Evolutionary conservation across 176 grass and related monocot species (phyloP).

Genomic region (Dendrocalamus sinicus): DNA sequence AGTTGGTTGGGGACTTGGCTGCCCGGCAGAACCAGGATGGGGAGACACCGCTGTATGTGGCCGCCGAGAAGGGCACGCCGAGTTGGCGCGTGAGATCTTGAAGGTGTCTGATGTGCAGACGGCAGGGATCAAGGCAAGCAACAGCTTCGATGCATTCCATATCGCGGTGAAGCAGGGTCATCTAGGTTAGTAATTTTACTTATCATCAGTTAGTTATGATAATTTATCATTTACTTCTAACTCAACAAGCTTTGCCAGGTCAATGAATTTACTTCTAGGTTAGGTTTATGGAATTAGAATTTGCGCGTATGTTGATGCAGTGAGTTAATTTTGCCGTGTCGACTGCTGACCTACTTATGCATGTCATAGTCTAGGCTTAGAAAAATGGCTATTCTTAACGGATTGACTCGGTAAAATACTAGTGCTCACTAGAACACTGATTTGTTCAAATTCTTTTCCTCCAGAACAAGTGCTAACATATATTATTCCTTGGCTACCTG

Average conservation of each 20-base stretch:
- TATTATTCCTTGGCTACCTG: background rate
- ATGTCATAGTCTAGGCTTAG: conserved; percentile 3
- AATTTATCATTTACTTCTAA: background rate
- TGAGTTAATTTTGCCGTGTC: background rate
- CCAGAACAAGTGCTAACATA: background rate
- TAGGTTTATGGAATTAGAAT: conserved; percentile 18
- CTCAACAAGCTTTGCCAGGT: background rate
- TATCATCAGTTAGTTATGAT: background rate
- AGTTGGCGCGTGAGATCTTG: conserved; percentile 76
- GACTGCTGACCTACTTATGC: conserved; percentile 21
- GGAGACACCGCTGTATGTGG: conserved; percentile 80
- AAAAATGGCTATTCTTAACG: conserved; percentile 11
- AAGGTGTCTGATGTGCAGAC: conserved; percentile 71
- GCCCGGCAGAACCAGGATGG: conserved; percentile 83
- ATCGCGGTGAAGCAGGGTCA: conserved; percentile 87
- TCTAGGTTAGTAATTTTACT: conserved; percentile 55
- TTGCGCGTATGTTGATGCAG: conserved; percentile 1
- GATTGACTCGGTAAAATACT: conserved; percentile 18
- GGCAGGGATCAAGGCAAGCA: conserved; percentile 76
- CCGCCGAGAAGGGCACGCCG: conserved; percentile 75
- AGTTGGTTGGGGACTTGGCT: conserved; percentile 51
- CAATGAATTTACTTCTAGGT: conserved; percentile 32
- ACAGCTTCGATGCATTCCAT: conserved; percentile 88
- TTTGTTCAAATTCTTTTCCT: background rate
- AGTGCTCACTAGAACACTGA: background rate